A percentile compares a stretch with the other conserved stretches of the same genome.
Conservation (phyloP, 768 basidiomycete species). For the Mycena albidolilacea region DNA sequence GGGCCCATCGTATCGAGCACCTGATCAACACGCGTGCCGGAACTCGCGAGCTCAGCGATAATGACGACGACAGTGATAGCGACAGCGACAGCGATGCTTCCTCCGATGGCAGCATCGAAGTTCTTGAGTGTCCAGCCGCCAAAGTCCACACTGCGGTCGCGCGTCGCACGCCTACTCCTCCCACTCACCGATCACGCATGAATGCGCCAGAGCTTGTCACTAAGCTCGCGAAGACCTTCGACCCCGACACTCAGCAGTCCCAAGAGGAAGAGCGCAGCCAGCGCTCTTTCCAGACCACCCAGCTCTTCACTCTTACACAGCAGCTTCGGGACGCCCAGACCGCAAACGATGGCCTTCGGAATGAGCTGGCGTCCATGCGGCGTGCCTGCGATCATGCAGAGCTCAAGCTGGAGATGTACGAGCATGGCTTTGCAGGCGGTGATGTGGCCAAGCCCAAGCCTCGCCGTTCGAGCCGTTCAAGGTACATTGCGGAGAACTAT, state of each 20-base stretch:
- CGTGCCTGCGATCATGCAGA: no score
- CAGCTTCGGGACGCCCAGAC: no score
- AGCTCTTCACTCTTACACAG: no score
- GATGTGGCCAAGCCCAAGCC: no score
- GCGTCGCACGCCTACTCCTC: not conserved
- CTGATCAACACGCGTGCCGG: constrained; percentile 41
- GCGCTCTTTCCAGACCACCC: no score
- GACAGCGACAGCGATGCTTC: constrained; percentile 31
- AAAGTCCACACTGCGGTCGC: constrained; percentile 8
- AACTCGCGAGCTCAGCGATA: constrained; percentile 33
- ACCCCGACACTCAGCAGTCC: not conserved
- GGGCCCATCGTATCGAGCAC: constrained; percentile 41
- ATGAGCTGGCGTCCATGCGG: no score
- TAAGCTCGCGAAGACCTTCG: not conserved
- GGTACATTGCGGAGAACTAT: no score
- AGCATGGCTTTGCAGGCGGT: no score
- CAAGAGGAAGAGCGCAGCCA: constrained; percentile 16
- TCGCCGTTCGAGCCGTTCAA: no score
- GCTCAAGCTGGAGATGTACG: no score
- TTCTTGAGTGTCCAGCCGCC: not conserved
- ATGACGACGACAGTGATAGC: no score
- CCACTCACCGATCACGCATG: not conserved
- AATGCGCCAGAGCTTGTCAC: not conserved
- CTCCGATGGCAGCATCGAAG: not conserved
- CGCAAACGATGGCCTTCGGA: no score